phyloP scores from a whole-genome alignment of 495 filamentous ascomycete species.

The Neurospora sp. region DNA sequence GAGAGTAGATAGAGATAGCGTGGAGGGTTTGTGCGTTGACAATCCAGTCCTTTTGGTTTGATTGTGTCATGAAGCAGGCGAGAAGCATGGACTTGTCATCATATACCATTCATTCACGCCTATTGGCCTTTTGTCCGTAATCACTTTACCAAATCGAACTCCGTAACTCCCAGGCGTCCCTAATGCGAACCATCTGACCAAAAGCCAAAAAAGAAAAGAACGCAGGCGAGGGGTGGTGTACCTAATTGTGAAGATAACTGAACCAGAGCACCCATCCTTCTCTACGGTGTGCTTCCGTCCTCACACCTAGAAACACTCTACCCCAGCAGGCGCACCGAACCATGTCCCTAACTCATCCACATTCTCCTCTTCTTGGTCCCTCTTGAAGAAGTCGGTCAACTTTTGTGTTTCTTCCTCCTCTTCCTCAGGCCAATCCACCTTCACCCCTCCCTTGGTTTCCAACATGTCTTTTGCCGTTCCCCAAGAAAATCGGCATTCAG shows the following conservation, averaged over 20 bases:
- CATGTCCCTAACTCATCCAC: constrained; percentile 48
- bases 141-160: neutral
- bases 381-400: constrained; percentile 63
- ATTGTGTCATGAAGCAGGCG: neutral
- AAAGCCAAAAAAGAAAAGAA: neutral
- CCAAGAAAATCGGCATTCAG: constrained; percentile 90
- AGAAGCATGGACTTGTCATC: neutral
- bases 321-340: constrained; percentile 51
- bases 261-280: no score
- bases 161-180: neutral
- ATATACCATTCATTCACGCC: neutral
- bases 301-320: constrained; percentile 42
- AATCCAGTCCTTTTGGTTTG: no score
- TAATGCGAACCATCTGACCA: neutral
- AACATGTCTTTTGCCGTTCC: constrained; percentile 88
- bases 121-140: no score
- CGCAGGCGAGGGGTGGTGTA: no score
- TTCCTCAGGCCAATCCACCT: constrained; percentile 76
- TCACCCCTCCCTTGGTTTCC: constrained; percentile 51
- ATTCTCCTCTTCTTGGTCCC: constrained; percentile 30
- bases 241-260: no score
- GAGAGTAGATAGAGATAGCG: no score
- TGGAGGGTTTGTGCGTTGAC: no score
- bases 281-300: no score
- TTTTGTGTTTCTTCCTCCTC: constrained; percentile 53